Conservation (phyloP, 805 yeast species). For the Ogataea trehaloabstinens region DNA sequence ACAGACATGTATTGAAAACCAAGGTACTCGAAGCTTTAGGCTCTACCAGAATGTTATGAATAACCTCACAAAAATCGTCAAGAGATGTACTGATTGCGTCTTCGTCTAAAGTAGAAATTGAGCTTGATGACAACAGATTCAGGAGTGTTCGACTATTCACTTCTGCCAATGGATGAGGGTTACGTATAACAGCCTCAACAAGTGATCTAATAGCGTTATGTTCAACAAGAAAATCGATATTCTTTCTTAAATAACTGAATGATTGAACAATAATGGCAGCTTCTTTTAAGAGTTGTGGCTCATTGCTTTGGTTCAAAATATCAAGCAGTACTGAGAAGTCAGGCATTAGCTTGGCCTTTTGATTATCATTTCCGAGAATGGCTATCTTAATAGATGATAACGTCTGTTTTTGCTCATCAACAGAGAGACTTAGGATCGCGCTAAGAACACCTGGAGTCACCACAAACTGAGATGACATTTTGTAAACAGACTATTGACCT, state of each 20-base stretch:
- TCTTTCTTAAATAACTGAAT: constrained; percentile 24
- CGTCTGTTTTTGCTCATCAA: constrained; percentile 7
- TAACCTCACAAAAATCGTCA: constrained; percentile 17
- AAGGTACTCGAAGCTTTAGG: constrained; percentile 9
- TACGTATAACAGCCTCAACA: constrained; percentile 18
- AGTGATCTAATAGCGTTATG: constrained; percentile 14
- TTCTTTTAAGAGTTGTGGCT: constrained; percentile 15
- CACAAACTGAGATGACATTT: not conserved
- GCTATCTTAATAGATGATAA: constrained; percentile 18
- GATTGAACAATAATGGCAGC: constrained; percentile 29
- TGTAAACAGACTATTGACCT: too few relatives aligned
- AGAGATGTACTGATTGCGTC: constrained; percentile 1
- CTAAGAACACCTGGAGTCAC: constrained; percentile 2
- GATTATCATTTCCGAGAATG: constrained; percentile 31
- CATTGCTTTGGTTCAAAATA: constrained; percentile 12
- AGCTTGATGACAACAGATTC: constrained; percentile 22
- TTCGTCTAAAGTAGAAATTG: constrained; percentile 15
- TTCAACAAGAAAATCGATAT: constrained; percentile 19
- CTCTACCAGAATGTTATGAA: constrained; percentile 14
- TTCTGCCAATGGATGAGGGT: constrained; percentile 20
- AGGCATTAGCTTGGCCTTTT: constrained; percentile 18
- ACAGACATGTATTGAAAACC: constrained; percentile 21
- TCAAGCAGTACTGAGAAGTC: constrained; percentile 13
- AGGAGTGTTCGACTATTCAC: constrained; percentile 26
- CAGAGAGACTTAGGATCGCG: constrained; percentile 6